Percentiles rank a stretch among this genome's conserved stretches.
Evolutionary conservation across 2,329 filamentous ascomycete genomes (phyloP).

Genomic region (Xylariaceae sp.): DNA sequence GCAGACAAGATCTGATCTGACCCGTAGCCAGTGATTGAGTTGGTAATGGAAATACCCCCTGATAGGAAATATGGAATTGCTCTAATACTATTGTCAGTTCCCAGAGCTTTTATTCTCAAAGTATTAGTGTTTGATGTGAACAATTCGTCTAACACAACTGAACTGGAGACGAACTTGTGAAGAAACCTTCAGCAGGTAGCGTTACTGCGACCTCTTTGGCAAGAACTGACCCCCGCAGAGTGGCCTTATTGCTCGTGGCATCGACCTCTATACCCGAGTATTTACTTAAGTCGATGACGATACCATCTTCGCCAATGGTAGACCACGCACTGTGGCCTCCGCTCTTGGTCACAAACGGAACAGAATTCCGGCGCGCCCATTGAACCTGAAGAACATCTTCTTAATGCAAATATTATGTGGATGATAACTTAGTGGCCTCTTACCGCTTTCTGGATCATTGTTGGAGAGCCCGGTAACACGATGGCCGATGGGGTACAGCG

Average conservation of each 20-base stretch:
- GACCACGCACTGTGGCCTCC: conserved; percentile 29
- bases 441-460: conserved; percentile 16
- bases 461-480: conserved; percentile 11
- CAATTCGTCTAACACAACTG: too few relatives aligned
- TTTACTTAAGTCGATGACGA: conserved; percentile 26
- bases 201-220: neutral
- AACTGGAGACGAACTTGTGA: neutral
- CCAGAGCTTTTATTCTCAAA: conserved; percentile 28
- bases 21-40: conserved; percentile 31
- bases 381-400: neutral
- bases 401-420: neutral
- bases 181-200: neutral
- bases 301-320: conserved; percentile 16
- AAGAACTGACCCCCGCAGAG: conserved; percentile 16
- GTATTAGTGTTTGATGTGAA: too few relatives aligned
- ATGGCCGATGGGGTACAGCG: conserved; percentile 16
- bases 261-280: conserved; percentile 16
- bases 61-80: conserved; percentile 34
- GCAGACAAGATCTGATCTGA: conserved; percentile 36
- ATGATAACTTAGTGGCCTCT: neutral
- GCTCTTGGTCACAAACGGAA: conserved; percentile 21
- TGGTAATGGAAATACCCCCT: conserved; percentile 23
- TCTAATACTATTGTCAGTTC: conserved; percentile 41
- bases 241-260: conserved; percentile 45
- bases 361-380: conserved; percentile 6